Evolutionary conservation across 345 rosid species (phyloP).

Genomic region (Hypericum androsaemum): DNA sequence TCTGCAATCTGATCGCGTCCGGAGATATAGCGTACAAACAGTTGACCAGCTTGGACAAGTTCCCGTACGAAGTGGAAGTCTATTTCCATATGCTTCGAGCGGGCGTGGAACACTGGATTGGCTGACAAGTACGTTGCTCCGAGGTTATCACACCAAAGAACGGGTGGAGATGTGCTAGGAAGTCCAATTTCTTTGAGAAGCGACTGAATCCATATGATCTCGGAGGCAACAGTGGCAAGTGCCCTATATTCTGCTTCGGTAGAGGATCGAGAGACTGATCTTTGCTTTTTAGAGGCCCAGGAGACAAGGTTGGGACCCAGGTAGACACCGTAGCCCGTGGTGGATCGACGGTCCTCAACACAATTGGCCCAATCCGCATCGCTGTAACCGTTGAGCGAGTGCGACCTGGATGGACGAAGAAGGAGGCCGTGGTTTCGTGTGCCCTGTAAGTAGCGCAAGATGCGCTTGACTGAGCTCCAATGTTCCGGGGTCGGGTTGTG

Average conservation of each 20-base stretch:
- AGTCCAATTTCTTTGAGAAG: not conserved
- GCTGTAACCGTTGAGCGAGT: not conserved
- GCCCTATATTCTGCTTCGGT: not conserved
- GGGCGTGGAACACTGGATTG: too few relatives aligned
- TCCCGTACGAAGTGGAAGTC: too few relatives aligned
- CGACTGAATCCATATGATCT: not conserved
- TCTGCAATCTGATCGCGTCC: too few relatives aligned
- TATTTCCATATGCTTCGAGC: too few relatives aligned
- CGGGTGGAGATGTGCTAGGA: not conserved
- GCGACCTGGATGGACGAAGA: not conserved
- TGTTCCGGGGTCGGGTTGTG: not conserved
- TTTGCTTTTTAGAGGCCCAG: not conserved
- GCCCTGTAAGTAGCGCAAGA: not conserved
- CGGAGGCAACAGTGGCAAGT: not conserved
- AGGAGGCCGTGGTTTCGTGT: not conserved
- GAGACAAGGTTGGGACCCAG: not conserved
- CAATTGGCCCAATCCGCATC: not conserved
- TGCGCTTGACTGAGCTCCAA: not conserved
- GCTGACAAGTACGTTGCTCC: too few relatives aligned
- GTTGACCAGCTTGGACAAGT: too few relatives aligned
- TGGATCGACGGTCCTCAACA: not conserved
- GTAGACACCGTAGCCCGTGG: not conserved
- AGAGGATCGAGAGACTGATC: not conserved
- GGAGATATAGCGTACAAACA: too few relatives aligned
- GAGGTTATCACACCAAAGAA: too few relatives aligned